Conservation (phyloP, 2,329 filamentous ascomycete genomes). For the Fusarium sp. region DNA sequence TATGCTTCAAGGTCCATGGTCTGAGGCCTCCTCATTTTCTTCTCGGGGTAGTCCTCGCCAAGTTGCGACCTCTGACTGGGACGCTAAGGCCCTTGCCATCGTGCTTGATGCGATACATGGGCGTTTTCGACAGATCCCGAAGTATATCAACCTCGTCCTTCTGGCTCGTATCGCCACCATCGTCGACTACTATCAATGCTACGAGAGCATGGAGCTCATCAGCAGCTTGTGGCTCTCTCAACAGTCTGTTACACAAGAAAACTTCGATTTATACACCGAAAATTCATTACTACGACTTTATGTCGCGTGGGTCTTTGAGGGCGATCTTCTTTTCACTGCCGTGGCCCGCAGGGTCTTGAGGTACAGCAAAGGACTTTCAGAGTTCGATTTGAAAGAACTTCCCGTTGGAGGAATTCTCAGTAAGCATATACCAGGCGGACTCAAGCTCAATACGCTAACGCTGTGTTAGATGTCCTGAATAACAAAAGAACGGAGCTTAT, state of each 20-base stretch:
- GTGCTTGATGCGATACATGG: constrained; percentile 2
- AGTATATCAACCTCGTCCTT: background rate
- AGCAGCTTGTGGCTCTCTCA: background rate
- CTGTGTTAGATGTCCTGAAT: accelerated
- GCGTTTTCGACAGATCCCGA: background rate
- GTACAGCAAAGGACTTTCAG: accelerated
- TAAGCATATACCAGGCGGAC: accelerated
- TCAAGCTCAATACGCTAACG: background rate
- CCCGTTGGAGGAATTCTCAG: accelerated
- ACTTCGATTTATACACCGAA: background rate
- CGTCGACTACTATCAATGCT: constrained; percentile 11
- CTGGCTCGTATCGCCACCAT: background rate
- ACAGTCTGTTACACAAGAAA: background rate
- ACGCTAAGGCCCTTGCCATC: background rate
- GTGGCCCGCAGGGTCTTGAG: accelerated
- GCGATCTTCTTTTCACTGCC: accelerated
- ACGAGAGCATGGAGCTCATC: background rate
- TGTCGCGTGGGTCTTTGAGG: background rate
- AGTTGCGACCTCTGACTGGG: background rate
- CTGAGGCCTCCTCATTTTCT: background rate
- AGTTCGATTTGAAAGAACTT: background rate
- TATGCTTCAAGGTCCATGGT: background rate
- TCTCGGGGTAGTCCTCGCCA: accelerated
- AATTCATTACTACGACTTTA: background rate
- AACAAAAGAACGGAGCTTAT: background rate